phyloP scores from a whole-genome alignment of 139 green algal genomes.

The Tetratostichococcus sp. region DNA sequence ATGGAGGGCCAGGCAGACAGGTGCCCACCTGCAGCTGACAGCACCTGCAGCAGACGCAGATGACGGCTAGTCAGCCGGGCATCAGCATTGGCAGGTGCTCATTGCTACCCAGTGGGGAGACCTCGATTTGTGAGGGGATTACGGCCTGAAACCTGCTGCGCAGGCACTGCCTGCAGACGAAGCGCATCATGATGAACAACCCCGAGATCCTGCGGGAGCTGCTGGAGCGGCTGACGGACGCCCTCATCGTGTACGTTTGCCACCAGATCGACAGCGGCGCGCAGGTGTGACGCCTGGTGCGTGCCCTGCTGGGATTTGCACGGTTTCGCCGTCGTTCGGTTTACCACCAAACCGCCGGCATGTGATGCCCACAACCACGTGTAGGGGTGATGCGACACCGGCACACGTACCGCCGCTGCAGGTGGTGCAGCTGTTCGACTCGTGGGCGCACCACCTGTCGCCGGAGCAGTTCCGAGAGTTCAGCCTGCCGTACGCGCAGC shows the following conservation, averaged over 20 bases:
- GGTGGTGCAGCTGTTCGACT: conserved; percentile 97
- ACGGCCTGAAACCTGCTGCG: too few relatives aligned
- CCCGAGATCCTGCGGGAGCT: conserved; percentile 84
- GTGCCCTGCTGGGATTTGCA: background rate
- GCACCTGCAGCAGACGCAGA: too few relatives aligned
- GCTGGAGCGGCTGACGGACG: conserved; percentile 82
- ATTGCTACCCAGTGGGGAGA: too few relatives aligned
- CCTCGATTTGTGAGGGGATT: too few relatives aligned
- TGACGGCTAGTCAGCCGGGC: too few relatives aligned
- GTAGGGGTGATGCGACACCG: too few relatives aligned
- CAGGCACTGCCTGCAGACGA: conserved; percentile 60
- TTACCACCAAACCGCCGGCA: too few relatives aligned
- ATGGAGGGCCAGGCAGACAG: conserved; percentile 87
- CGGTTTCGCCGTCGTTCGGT: too few relatives aligned
- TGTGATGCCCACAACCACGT: too few relatives aligned
- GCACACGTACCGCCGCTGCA: conserved; percentile 14
- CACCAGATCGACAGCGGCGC: conserved; percentile 95
- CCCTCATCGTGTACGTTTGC: conserved; percentile 76
- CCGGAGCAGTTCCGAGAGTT: conserved; percentile 91
- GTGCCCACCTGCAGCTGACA: too few relatives aligned
- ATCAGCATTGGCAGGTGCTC: too few relatives aligned
- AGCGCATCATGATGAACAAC: conserved; percentile 81
- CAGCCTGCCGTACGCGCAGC: conserved; percentile 87
- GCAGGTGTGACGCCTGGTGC: conserved; percentile 28
- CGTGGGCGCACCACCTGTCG: conserved; percentile 92